Evolutionary conservation across 1,139 yeast species (phyloP).

Genomic region (Casaregolazyma lundiana): DNA sequence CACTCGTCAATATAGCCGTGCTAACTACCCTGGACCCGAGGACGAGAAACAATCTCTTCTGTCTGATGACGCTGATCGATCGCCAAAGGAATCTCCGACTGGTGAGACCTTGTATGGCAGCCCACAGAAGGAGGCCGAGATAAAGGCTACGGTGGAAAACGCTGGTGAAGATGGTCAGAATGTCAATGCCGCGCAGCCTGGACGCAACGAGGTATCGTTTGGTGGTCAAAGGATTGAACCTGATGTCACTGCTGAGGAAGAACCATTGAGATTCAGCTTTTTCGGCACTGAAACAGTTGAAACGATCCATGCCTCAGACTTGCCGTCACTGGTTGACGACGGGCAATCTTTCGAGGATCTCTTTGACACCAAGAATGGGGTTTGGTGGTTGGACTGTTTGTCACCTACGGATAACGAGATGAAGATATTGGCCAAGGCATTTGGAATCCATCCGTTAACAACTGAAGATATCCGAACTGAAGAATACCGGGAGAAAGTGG

Average conservation of each 20-base stretch:
- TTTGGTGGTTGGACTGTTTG: slow-evolving; percentile 82
- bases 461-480: slow-evolving; percentile 92
- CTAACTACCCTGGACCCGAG: background rate
- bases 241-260: background rate
- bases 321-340: slow-evolving; percentile 65
- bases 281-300: slow-evolving; percentile 78
- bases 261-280: slow-evolving; percentile 61
- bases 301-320: slow-evolving; percentile 84
- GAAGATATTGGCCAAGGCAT: slow-evolving; percentile 84
- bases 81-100: slow-evolving; percentile 2
- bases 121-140: background rate
- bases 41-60: slow-evolving; percentile 1
- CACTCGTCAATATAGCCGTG: slow-evolving; percentile 1
- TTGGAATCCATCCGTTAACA: slow-evolving; percentile 92
- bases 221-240: slow-evolving; percentile 6
- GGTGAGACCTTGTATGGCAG: background rate
- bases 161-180: background rate
- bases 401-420: slow-evolving; percentile 95
- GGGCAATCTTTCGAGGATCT: slow-evolving; percentile 62
- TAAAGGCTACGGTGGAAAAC: background rate
- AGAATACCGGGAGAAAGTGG: slow-evolving; percentile 93
- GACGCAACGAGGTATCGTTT: slow-evolving; percentile 7
- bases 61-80: background rate
- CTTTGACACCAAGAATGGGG: slow-evolving; percentile 56
- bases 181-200: background rate